Conservation (phyloP, 495 filamentous ascomycete genomes). For the Hapsidospora chrysogenum region DNA sequence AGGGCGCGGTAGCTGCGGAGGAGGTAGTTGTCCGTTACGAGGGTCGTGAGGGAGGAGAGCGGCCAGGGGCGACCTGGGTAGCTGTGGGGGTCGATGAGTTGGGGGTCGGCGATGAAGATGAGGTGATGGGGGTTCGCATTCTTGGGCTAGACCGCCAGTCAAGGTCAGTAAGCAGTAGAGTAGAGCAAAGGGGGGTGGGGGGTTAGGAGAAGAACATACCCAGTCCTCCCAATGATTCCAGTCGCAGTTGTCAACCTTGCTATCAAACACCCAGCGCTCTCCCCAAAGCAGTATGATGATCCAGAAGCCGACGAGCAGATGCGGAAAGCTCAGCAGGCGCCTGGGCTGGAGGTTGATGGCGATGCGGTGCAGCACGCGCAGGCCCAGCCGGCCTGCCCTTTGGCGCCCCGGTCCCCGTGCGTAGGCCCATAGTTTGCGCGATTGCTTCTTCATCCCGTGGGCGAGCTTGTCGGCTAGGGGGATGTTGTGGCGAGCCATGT, state of each 20-base stretch:
- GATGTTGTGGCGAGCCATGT: too few species aligned
- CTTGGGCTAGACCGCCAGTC: slow-evolving; percentile 58
- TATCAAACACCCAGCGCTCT: slow-evolving; percentile 60
- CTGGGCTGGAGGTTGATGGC: slow-evolving; percentile 23
- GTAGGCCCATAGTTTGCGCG: too few species aligned
- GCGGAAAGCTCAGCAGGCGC: slow-evolving; percentile 40
- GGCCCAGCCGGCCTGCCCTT: background rate
- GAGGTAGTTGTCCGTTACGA: slow-evolving; percentile 79
- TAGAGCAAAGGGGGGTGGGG: background rate
- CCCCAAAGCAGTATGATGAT: slow-evolving; percentile 71
- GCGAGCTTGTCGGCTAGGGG: too few species aligned
- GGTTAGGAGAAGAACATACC: slow-evolving; percentile 36
- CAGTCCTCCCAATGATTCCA: slow-evolving; percentile 88
- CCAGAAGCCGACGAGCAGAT: slow-evolving; percentile 57
- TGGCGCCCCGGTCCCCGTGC: too few species aligned
- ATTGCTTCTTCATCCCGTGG: too few species aligned
- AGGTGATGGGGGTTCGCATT: slow-evolving; percentile 70
- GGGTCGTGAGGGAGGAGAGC: slow-evolving; percentile 57
- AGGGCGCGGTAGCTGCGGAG: slow-evolving; percentile 59
- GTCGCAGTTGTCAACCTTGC: slow-evolving; percentile 48
- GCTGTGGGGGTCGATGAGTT: slow-evolving; percentile 91
- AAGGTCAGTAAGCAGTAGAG: too few species aligned
- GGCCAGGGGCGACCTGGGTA: slow-evolving; percentile 92
- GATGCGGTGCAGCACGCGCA: slow-evolving; percentile 9
- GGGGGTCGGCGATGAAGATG: slow-evolving; percentile 86